Evolutionary conservation across 129 eudicot genomes (phyloP).

Genomic region (Erigeron canadensis): DNA sequence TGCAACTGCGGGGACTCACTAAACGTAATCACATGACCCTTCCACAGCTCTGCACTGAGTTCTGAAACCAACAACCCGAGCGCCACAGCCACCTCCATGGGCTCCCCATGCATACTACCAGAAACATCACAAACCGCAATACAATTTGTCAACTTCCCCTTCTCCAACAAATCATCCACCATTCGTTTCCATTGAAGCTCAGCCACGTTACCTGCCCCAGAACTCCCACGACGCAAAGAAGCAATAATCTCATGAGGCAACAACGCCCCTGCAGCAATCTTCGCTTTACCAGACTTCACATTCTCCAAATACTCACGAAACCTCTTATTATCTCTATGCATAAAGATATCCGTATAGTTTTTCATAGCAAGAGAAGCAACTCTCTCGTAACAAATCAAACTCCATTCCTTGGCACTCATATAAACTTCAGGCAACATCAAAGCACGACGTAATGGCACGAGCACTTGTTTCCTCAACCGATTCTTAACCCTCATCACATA

Average conservation of each 20-base stretch:
- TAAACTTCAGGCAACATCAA: slow-evolving; percentile 8
- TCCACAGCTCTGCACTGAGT: neutral
- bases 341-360: slow-evolving; percentile 4
- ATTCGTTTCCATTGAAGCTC: slow-evolving; percentile 28
- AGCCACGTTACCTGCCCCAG: neutral
- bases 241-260: slow-evolving; percentile 25
- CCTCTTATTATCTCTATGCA: neutral
- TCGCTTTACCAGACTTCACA: slow-evolving; percentile 16
- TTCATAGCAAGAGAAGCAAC: slow-evolving; percentile 21
- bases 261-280: slow-evolving; percentile 24
- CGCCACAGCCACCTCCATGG: slow-evolving; percentile 17
- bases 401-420: slow-evolving; percentile 9
- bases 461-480: slow-evolving; percentile 6
- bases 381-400: slow-evolving; percentile 7
- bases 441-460: neutral
- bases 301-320: slow-evolving; percentile 6
- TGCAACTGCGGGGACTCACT: neutral
- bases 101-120: slow-evolving; percentile 12
- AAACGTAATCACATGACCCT: neutral
- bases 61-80: neutral
- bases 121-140: slow-evolving; percentile 33
- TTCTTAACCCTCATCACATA: neutral
- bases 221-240: neutral
- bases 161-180: slow-evolving; percentile 16
- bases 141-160: slow-evolving; percentile 25